phyloP scores from a whole-genome alignment of 805 yeast species.

The Wickerhamiella qilinensis region DNA sequence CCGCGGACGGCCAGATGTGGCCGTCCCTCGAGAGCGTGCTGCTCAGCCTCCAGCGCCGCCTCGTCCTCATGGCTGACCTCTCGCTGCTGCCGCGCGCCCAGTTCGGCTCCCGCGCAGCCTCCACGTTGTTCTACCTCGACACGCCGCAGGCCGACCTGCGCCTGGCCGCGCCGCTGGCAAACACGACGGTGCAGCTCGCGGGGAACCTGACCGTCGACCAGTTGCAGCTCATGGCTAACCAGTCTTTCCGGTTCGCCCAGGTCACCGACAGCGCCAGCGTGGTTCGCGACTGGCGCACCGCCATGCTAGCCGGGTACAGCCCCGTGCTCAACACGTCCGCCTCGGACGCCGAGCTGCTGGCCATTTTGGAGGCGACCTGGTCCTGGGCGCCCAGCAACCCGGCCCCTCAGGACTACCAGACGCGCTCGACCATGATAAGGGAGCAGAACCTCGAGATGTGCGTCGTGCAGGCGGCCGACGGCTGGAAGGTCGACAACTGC shows the following conservation, averaged over 20 bases:
- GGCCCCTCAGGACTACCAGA: constrained; percentile 7
- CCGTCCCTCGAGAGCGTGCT: too few species aligned
- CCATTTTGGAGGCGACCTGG: constrained; percentile 35
- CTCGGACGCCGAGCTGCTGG: constrained; percentile 5
- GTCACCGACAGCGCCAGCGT: background rate
- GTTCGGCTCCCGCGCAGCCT: too few species aligned
- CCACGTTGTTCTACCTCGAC: too few species aligned
- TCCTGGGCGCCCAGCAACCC: constrained; percentile 60
- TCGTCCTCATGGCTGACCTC: too few species aligned
- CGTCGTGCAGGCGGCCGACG: constrained; percentile 27
- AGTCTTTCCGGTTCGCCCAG: constrained; percentile 1
- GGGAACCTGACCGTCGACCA: background rate
- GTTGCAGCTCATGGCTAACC: background rate
- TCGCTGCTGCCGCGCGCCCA: too few species aligned
- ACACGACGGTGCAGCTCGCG: background rate
- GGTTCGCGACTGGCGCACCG: constrained; percentile 4
- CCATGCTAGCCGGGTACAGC: constrained; percentile 41
- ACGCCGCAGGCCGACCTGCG: too few species aligned
- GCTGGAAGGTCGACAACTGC: constrained; percentile 60
- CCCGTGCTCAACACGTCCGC: constrained; percentile 39
- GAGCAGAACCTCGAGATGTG: constrained; percentile 23
- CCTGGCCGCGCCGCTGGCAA: too few species aligned
- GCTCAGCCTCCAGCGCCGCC: too few species aligned
- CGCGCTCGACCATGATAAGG: constrained; percentile 9
- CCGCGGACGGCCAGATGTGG: too few species aligned